A percentile compares a stretch with the other conserved stretches of the same genome.
These are phyloP conservation scores for Candida albicans DNA, from an alignment of 1,139 yeast genomes.

Conservation along the genomic window DNA sequence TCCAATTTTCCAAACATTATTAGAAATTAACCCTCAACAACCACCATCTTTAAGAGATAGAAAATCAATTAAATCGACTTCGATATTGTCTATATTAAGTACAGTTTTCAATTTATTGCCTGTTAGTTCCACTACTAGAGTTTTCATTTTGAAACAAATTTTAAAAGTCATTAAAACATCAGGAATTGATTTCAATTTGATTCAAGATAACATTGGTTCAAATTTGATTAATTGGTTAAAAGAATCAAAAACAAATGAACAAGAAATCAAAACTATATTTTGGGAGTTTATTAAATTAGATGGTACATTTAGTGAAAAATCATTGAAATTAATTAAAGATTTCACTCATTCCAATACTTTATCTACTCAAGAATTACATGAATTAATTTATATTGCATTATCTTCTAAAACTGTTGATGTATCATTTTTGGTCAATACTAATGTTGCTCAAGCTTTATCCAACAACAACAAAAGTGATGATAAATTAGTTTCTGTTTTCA, in stretches of 20 bases:
- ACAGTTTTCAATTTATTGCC: conserved; percentile 48
- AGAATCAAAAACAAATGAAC: conserved; percentile 29
- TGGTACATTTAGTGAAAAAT: conserved; percentile 24
- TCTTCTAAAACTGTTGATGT: conserved; percentile 45
- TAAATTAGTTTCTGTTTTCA: conserved; percentile 32
- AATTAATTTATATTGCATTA: conserved; percentile 39
- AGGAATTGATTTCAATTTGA: conserved; percentile 33
- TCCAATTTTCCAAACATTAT: conserved; percentile 31
- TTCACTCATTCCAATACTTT: conserved; percentile 27
- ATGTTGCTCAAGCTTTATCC: conserved; percentile 35
- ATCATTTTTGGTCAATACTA: conserved; percentile 44
- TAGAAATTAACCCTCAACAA: conserved; percentile 36
- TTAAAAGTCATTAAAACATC: conserved; percentile 34
- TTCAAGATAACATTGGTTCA: conserved; percentile 38
- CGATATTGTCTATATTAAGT: conserved; percentile 43
- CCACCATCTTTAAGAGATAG: conserved; percentile 49
- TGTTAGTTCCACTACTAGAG: conserved; percentile 32
- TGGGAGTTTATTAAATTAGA: conserved; percentile 45
- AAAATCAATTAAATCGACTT: conserved; percentile 44
- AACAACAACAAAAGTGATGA: conserved; percentile 17
- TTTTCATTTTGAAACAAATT: conserved; percentile 33
- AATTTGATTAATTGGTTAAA: conserved; percentile 42
- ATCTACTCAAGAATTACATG: conserved; percentile 30
- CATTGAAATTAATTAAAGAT: conserved; percentile 38
- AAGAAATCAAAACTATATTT: conserved; percentile 31